Evolutionary conservation across 148 eudicot species (phyloP).

Genomic region (Tetragonia tetragonoides): DNA sequence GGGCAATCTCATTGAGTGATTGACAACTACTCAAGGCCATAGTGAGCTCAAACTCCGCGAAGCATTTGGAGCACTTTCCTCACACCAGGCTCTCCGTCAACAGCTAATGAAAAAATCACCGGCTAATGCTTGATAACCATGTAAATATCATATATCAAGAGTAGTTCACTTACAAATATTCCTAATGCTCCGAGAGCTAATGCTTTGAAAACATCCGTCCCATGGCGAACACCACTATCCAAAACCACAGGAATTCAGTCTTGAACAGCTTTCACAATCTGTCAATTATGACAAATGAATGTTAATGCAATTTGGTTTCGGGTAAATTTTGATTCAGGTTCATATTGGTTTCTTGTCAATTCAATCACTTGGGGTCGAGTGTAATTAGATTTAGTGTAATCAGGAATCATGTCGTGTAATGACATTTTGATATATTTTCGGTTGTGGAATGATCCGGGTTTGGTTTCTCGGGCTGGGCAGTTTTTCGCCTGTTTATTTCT

Average conservation of each 20-base stretch:
- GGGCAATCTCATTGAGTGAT: slow-evolving; percentile 59
- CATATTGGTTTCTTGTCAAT: too few relatives aligned
- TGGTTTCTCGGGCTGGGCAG: too few relatives aligned
- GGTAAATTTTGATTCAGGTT: too few relatives aligned
- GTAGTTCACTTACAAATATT: slow-evolving; percentile 69
- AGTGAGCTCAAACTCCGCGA: slow-evolving; percentile 73
- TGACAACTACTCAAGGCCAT: slow-evolving; percentile 83
- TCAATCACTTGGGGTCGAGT: too few relatives aligned
- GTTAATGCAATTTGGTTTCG: neutral
- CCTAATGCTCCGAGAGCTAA: slow-evolving; percentile 89
- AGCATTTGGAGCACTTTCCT: slow-evolving; percentile 76
- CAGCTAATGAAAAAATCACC: slow-evolving; percentile 69
- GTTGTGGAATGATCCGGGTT: too few relatives aligned
- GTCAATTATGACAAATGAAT: neutral
- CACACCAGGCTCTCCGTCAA: slow-evolving; percentile 74
- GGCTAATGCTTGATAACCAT: slow-evolving; percentile 21
- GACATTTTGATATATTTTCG: too few relatives aligned
- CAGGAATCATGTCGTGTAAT: too few relatives aligned
- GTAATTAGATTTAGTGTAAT: too few relatives aligned
- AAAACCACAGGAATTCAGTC: slow-evolving; percentile 66
- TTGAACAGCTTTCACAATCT: slow-evolving; percentile 68
- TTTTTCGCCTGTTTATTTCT: too few relatives aligned
- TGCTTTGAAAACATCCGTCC: slow-evolving; percentile 87
- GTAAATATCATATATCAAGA: neutral
- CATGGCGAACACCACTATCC: slow-evolving; percentile 85